These are phyloP conservation scores for Bolboschoenus planiculmis DNA, from an alignment of 176 grass and related monocot genomes.

Conservation along the genomic window DNA sequence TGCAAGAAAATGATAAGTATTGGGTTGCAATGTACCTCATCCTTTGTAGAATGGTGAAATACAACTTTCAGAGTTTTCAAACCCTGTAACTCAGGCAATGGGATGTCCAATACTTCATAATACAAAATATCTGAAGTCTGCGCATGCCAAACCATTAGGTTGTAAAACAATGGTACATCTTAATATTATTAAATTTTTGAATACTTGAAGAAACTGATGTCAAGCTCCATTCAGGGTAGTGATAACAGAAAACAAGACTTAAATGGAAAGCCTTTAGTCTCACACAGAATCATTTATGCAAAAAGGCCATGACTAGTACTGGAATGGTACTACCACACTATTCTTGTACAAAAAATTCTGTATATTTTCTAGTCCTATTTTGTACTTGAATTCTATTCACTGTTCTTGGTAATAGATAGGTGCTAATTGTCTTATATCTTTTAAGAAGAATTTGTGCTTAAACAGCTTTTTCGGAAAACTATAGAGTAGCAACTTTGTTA, in stretches of 20 bases:
- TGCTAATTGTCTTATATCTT: neutral
- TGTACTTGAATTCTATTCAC: neutral
- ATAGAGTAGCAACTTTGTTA: neutral
- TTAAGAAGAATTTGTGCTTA: neutral
- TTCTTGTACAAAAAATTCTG: neutral
- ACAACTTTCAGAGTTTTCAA: constrained; percentile 95
- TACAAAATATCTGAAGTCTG: constrained; percentile 92
- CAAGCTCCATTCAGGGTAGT: neutral
- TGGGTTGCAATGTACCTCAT: constrained; percentile 58
- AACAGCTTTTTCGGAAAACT: neutral
- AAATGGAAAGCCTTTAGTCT: neutral
- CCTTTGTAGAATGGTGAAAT: constrained; percentile 88
- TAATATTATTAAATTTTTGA: neutral
- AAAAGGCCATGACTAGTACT: neutral
- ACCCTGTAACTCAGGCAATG: constrained; percentile 84
- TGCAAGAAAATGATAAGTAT: constrained; percentile 8
- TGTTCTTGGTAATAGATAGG: neutral
- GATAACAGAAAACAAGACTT: neutral
- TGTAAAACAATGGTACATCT: neutral
- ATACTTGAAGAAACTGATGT: neutral
- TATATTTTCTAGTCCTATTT: neutral
- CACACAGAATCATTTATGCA: neutral
- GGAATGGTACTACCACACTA: neutral
- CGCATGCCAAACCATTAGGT: constrained; percentile 9
- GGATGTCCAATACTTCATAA: constrained; percentile 93